Conservation (phyloP, 2,329 filamentous ascomycete species). For the Fusarium torulosum region DNA sequence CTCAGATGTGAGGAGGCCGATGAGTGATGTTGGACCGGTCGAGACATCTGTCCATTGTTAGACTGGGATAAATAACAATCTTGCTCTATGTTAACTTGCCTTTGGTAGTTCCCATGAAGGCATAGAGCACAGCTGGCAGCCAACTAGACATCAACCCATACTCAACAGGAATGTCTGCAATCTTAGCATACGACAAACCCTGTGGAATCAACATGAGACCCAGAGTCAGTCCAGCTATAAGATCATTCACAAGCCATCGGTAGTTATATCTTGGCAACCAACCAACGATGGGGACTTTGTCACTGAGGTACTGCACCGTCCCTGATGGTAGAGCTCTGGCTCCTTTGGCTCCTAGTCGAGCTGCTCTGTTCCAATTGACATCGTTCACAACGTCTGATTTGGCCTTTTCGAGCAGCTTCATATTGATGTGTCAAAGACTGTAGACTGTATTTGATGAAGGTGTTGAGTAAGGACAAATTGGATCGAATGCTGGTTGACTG, state of each 20-base stretch:
- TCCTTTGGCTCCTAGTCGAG: conserved; percentile 36
- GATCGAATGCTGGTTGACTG: neutral
- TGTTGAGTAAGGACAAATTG: neutral
- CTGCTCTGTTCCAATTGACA: conserved; percentile 45
- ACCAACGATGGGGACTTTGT: conserved; percentile 71
- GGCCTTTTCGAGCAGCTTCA: conserved; percentile 41
- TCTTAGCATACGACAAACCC: conserved; percentile 71
- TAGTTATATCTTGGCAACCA: conserved; percentile 73
- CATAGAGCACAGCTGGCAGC: conserved; percentile 68
- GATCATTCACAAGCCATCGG: conserved; percentile 71
- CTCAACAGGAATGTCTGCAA: conserved; percentile 71
- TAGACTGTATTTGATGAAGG: neutral
- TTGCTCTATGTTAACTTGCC: conserved; percentile 52
- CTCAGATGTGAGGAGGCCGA: conserved; percentile 72
- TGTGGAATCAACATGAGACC: conserved; percentile 72
- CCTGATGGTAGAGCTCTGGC: conserved; percentile 61
- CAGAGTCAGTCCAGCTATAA: conserved; percentile 71
- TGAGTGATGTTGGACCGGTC: conserved; percentile 72
- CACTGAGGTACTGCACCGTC: conserved; percentile 66
- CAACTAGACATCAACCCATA: conserved; percentile 71
- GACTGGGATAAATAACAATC: neutral
- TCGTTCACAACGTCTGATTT: conserved; percentile 39
- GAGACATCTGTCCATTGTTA: conserved; percentile 63
- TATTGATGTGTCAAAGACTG: conserved; percentile 6
- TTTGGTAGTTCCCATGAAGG: conserved; percentile 73